Evolutionary conservation across 768 basidiomycete genomes (phyloP).

Genomic region (Clitopilus hobsonii): DNA sequence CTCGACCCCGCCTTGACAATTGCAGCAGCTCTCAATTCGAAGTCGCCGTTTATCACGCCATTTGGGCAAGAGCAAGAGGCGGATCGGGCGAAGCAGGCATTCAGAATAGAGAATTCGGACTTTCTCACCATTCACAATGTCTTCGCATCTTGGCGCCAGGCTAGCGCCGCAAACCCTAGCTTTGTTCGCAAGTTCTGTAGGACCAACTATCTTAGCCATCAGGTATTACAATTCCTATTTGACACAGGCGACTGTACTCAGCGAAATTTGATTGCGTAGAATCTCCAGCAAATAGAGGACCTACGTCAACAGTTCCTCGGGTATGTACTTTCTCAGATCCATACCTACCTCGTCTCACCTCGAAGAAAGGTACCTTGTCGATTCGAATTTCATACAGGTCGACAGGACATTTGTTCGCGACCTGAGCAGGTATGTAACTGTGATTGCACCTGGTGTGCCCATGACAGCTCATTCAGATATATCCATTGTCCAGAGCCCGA

Average conservation of each 20-base stretch:
- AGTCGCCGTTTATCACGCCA: conserved; percentile 89
- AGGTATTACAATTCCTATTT: conserved; percentile 38
- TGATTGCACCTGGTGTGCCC: conserved; percentile 4
- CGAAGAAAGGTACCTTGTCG: conserved; percentile 69
- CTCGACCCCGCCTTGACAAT: conserved; percentile 96
- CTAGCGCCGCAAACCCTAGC: conserved; percentile 56
- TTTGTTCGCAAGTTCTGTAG: conserved; percentile 75
- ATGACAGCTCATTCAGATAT: conserved; percentile 6
- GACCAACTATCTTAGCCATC: conserved; percentile 77
- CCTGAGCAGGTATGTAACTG: conserved; percentile 53
- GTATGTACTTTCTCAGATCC: conserved; percentile 24
- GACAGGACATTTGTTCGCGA: conserved; percentile 63
- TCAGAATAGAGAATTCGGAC: conserved; percentile 89
- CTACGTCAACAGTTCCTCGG: conserved; percentile 86
- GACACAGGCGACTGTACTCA: not conserved
- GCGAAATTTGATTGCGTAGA: conserved; percentile 37
- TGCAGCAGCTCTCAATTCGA: conserved; percentile 87
- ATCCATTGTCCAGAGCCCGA: conserved; percentile 41
- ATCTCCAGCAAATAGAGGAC: conserved; percentile 94
- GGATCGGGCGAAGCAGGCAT: conserved; percentile 74
- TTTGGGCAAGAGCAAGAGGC: conserved; percentile 87
- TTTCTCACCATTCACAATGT: conserved; percentile 92
- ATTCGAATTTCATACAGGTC: conserved; percentile 78
- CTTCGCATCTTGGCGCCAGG: conserved; percentile 82
- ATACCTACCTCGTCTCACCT: conserved; percentile 7